Evolutionary conservation across 2,329 filamentous ascomycete genomes (phyloP), one percentile per base, ranked within the genome.

Genomic region (Rutstroemia sp.): DNA sequence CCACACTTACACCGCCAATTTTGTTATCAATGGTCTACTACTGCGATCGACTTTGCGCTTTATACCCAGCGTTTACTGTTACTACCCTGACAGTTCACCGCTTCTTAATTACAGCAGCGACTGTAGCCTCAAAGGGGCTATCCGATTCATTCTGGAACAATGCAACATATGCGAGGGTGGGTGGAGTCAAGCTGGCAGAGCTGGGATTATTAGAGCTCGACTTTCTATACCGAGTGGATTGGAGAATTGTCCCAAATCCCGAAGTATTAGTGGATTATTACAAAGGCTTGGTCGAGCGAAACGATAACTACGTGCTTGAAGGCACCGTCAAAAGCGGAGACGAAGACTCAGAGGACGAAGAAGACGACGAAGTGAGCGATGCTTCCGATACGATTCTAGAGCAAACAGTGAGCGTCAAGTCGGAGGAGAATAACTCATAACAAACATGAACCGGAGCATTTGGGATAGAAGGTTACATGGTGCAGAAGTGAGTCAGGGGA

Each of bases 1-100:
- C 94, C 25, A 96, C 92, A 0, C 79, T 99, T 3, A 91, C 90
- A 6, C 92, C 94, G 12, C 92, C 94, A 0, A 87, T 99, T 51
- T 79, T 99, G n/a, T 82, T 99, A 38, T 94, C 92, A 64, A 97
- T 99, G 90, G 94, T 99, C 57, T 99, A 95, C 70, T 99, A 97
- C 68, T 97, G 99, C 67, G 94, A 99, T 73, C 86, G 91, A 34
- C 80, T 99, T 21, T 99, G 92, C 72, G 86, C 89, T 10, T 78
- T 95, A 58, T 99, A 96, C 70, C 88, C 89, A 3, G 88, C 92
- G 48, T 99, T 99, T 71, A 96, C 92, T 27, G 95, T 99, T 64
- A 96, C 92, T 69, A 96, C 90, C 48, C 78, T 99, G 19, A 99
- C 94, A 0, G 92, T 99, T 3, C 94, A 99, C 74, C 91, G 94